These are phyloP conservation scores for Talaromyces sp. DNA, from an alignment of 2,329 filamentous ascomycete species.

Conservation along the genomic window DNA sequence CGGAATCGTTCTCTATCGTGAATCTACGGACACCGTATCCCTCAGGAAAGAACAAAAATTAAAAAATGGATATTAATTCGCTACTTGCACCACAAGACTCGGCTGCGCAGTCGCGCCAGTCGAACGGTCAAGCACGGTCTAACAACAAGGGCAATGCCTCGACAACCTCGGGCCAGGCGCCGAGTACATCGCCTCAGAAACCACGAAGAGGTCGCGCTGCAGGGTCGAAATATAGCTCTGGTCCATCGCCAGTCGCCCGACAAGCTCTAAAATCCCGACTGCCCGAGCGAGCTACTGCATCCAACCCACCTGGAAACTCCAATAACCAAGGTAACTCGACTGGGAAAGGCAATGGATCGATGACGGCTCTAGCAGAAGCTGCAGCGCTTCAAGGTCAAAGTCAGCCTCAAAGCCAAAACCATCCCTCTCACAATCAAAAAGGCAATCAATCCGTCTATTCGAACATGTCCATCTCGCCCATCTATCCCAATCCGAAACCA, in stretches of 20 bases:
- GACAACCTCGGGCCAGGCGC: conserved; percentile 26
- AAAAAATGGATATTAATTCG: conserved; percentile 46
- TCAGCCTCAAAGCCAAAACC: neutral
- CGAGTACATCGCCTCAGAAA: conserved; percentile 34
- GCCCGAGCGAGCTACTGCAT: conserved; percentile 38
- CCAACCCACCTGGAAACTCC: conserved; percentile 35
- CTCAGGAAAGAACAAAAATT: neutral
- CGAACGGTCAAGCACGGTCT: conserved; percentile 27
- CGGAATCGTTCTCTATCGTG: neutral
- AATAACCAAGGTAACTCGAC: conserved; percentile 26
- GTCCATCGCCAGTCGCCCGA: conserved; percentile 42
- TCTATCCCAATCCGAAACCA: conserved; percentile 37
- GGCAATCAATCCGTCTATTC: conserved; percentile 30
- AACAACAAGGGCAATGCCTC: conserved; percentile 22
- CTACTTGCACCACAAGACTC: conserved; percentile 44
- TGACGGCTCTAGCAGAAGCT: conserved; percentile 49
- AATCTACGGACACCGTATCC: too few relatives aligned
- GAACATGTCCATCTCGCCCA: conserved; percentile 42
- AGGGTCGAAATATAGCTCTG: conserved; percentile 33
- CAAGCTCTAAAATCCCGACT: conserved; percentile 40
- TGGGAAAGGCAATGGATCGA: conserved; percentile 37
- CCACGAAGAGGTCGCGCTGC: conserved; percentile 36
- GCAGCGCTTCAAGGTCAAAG: conserved; percentile 44
- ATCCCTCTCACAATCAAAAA: conserved; percentile 39
- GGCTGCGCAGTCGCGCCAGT: conserved; percentile 36